Base-by-base conservation (phyloP, 805 yeast genomes). In the Clavispora carvajalis region DNA sequence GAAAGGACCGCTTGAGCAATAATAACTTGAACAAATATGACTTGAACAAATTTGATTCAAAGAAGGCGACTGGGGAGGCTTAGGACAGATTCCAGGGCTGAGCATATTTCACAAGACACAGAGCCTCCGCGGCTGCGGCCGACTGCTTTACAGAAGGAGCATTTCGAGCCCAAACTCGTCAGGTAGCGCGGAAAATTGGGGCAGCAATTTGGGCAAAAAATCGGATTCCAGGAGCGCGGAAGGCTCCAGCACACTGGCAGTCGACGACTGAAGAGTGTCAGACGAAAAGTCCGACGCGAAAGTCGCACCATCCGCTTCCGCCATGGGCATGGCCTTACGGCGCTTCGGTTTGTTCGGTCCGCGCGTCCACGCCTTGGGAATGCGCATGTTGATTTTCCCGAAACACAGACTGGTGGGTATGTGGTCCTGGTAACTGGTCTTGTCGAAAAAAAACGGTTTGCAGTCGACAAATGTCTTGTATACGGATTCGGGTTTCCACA, bases 301-400 rank as follows among this genome's bases (percentile, higher is more conserved):
- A 10, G 18, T 25, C 18, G 25, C 10, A 22, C 21, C 22, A 16
- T 5, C 10, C 23, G 8, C 26, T 15, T 13, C 21, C 23, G 21
- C 19, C n/a, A 26, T 25, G 7, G 21, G 39, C 19, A 16, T 13
- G 5, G 16, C 21, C 12, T 31, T 29, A 7, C 28, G 41, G 19
- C 37, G 36, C 19, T 47, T 47, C 7, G 48, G 41, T 17, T 41
- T 45, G 30, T 51, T 51, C 13, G 55, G 59, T 12, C 51, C 49
- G 26, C 72, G 52, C 3, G 53, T 46, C 73, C 73, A 67, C 6
- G 73, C 73, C 18, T 67, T 45, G 30, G 60, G 62, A 25, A 45
- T 50, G 38, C 73, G 50, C 73, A 67, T 67, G 45, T 65, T 66
- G 28, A 67, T 59, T 33, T 55, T 59, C 6, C 73, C 73, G 43